Evolutionary conservation across 257 asterid species (phyloP), one percentile per base, ranked within the genome.

Genomic region (Cordia subcordata): DNA sequence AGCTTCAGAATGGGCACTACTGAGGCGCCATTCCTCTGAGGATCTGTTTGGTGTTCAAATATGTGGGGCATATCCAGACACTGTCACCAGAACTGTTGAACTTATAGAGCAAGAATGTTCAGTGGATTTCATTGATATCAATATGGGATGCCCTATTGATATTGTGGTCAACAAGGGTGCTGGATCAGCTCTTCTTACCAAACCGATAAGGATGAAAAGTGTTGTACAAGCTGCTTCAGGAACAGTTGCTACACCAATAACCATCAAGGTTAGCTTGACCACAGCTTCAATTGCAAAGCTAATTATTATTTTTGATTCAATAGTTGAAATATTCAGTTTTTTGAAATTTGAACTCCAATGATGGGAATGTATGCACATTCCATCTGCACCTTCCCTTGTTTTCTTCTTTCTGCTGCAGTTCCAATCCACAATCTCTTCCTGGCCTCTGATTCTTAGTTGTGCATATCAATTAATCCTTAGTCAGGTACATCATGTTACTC

Each of bases 91-190:
- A 75, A 79, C 99, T 38, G 95, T 89, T 62, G 99, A 93, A 73
- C 99, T 93, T 58, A 80, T 93, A 42, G 99, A 89, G 63, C 82
- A 85, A 70, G 78, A 93, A 45, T 93, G 99, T 67, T 73, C 88
- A 5, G 92, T 89, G 67, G 96, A 93, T 78, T 93, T 93, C 71
- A 83, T 93, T 55, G 99, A 93, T 77, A 80, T 93, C 53, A 93
- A 93, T 66, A 93, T 93, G 96, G 99, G 99, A 58, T 93, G 99
- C 68, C 99, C 99, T 20, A 93, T 93, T 27, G 99, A 93, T 76
- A 68, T 93, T 44, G 95, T 93, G 5, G 89, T 82, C 57, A 86
- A 79, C 77, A 93, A 86, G 78, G 97, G 99, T 71, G 97, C 88
- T 65, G 99, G 99, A 38, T 93, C 97, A 56, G 91, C 90, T 65